phyloP scores from a whole-genome alignment of 768 basidiomycete species.

The Cyathus striatus region DNA sequence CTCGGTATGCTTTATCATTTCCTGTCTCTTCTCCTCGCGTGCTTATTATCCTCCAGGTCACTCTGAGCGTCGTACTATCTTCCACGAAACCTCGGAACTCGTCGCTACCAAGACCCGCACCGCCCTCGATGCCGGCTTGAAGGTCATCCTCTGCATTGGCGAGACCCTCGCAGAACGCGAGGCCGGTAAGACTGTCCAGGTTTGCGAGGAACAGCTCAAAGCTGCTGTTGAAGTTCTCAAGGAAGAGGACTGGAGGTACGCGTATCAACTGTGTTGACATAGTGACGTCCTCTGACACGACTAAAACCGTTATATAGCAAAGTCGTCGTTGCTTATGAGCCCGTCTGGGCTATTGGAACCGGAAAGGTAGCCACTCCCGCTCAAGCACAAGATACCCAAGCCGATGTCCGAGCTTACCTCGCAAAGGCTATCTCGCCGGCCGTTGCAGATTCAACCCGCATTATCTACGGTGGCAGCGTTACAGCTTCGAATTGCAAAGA shows the following conservation, averaged over 20 bases:
- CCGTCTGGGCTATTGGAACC: slow-evolving; percentile 98
- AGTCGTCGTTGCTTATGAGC: slow-evolving; percentile 94
- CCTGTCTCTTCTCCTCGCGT: too few relatives aligned
- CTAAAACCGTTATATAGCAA: slow-evolving; percentile 58
- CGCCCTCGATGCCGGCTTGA: slow-evolving; percentile 69
- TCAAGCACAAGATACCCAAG: slow-evolving; percentile 94
- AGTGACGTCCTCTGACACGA: too few relatives aligned
- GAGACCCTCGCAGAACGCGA: slow-evolving; percentile 92
- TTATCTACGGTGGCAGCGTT: slow-evolving; percentile 97
- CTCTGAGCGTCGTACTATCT: slow-evolving; percentile 92
- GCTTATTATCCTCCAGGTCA: too few relatives aligned
- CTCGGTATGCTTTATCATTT: slow-evolving; percentile 77
- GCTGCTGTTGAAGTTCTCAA: slow-evolving; percentile 62
- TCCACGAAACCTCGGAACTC: slow-evolving; percentile 79
- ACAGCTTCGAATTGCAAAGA: slow-evolving; percentile 85
- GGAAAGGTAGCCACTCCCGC: slow-evolving; percentile 88
- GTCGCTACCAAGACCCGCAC: slow-evolving; percentile 86
- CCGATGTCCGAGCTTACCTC: slow-evolving; percentile 75
- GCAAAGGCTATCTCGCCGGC: slow-evolving; percentile 53
- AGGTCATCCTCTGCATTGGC: slow-evolving; percentile 93
- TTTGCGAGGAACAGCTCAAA: slow-evolving; percentile 79
- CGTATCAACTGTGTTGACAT: slow-evolving; percentile 21
- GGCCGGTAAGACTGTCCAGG: slow-evolving; percentile 63
- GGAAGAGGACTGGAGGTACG: slow-evolving; percentile 77
- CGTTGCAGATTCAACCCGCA: slow-evolving; percentile 70